Base-by-base conservation (phyloP, 2,329 filamentous ascomycete species). In the Aspergillus neoniger region DNA sequence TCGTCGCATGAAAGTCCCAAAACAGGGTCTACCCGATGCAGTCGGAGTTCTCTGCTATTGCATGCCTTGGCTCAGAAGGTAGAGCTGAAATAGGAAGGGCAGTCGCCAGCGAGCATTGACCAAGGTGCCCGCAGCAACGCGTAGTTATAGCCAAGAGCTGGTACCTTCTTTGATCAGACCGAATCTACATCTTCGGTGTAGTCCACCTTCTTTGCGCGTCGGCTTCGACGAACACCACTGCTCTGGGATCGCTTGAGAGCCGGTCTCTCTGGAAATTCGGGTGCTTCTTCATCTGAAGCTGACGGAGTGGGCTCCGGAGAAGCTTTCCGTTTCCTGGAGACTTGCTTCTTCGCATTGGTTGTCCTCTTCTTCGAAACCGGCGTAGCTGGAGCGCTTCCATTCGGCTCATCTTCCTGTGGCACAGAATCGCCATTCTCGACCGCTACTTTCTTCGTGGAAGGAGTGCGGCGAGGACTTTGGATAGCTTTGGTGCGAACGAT, bases 141-240 rank as follows among this genome's bases (percentile, higher is more conserved):
- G 32, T 12, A 36, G 12, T 14, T 14, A 14, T 36, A 36, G 12
- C 32, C 32, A 36, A 36, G 32, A 32, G 32, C 32, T 14, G 10
- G 12, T 14, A 36, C 32, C 12, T 14, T 36, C 32, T 14, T 15
- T 17, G 1, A 43, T 60, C 55, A 65, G 9, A 58, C 52, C 7
- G 66, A 74, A 38, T 69, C 66, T 47, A 66, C 70, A 17, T 76
- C 73, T 60, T 77, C 74, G 2, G 68, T 64, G 57, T 77, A 77
- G 43, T 72, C 76, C 8, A 76, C 67, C 58, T 69, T 72, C 57
- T 74, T 76, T 19, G 67, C 66, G 6, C 74, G 72, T 49, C 61
- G 64, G 58, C 72, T 75, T n/a, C 70, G 70, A 51, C 73, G 71
- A n/a, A 48, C 43, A 15, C 58, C 52, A 47, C 49, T 57, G 14